A percentile compares a stretch with the other conserved stretches of the same genome.
Conservation (phyloP, 345 rosid species). For the Abelmoschus esculentus region DNA sequence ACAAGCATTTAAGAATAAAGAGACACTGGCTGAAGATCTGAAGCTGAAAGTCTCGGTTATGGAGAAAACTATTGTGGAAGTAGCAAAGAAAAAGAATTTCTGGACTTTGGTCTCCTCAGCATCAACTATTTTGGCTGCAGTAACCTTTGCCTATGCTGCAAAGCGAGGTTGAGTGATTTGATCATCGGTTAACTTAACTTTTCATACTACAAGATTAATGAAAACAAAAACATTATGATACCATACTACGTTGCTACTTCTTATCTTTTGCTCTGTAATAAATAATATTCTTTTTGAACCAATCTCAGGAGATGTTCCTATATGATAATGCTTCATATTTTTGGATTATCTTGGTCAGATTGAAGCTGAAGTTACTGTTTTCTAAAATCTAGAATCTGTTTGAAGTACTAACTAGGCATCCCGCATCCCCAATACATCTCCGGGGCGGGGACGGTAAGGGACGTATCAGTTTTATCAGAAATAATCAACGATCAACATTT, state of each 20-base stretch:
- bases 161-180: conserved; percentile 33
- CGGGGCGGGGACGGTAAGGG: too few relatives aligned
- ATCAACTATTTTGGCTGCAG: conserved; percentile 60
- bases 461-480: too few relatives aligned
- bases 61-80: conserved; percentile 42
- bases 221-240: conserved; percentile 1
- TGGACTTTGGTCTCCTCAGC: conserved; percentile 63
- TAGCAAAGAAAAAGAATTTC: conserved; percentile 45
- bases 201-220: conserved; percentile 9
- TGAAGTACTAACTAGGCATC: too few relatives aligned
- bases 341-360: not conserved
- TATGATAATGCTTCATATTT: not conserved
- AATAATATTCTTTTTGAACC: conserved; percentile 10
- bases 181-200: not conserved
- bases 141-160: conserved; percentile 49
- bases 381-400: not conserved
- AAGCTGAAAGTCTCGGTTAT: conserved; percentile 41
- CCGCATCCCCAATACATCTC: too few relatives aligned
- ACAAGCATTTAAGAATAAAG: conserved; percentile 47
- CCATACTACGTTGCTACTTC: conserved; percentile 10
- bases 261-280: not conserved
- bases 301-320: not conserved
- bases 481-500: too few relatives aligned
- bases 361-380: not conserved
- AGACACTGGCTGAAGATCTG: conserved; percentile 42